These are phyloP conservation scores for Pichia sp. DNA, from an alignment of 1,139 yeast species.

Conservation along the genomic window DNA sequence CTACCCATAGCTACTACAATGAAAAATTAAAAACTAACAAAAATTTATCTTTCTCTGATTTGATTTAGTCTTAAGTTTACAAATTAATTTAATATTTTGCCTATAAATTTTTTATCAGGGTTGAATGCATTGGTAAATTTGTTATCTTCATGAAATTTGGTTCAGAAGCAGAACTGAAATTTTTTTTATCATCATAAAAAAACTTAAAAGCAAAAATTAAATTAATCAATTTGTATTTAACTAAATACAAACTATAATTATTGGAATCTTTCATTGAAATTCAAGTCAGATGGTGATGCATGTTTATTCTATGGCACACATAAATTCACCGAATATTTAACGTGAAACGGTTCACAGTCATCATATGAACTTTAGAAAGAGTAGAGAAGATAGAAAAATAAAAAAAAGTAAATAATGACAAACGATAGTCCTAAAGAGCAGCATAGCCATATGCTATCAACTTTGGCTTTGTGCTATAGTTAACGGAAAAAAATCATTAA, in stretches of 20 bases:
- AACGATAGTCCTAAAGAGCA: neutral
- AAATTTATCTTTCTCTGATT: too few species aligned
- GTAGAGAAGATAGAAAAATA: neutral
- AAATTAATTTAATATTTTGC: too few species aligned
- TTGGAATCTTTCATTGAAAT: neutral
- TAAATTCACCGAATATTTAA: conserved; percentile 32
- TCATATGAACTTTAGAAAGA: conserved; percentile 19
- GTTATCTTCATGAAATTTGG: conserved; percentile 59
- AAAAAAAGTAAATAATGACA: neutral
- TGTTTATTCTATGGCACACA: conserved; percentile 53
- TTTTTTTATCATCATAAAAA: conserved; percentile 48
- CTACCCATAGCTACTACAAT: too few species aligned
- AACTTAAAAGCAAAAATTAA: neutral
- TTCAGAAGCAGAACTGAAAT: conserved; percentile 91
- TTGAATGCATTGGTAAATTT: conserved; percentile 36
- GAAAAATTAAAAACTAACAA: too few species aligned
- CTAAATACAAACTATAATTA: conserved; percentile 2
- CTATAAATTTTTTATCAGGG: neutral
- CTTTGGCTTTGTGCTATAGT: neutral
- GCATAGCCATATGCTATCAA: conserved; percentile 5
- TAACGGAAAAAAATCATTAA: too few species aligned
- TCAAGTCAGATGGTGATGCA: conserved; percentile 86
- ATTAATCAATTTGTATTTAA: neutral
- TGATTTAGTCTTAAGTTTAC: too few species aligned
- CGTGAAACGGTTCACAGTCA: conserved; percentile 30